Conservation (phyloP, 805 yeast species). For the Lipomyces orientalis region DNA sequence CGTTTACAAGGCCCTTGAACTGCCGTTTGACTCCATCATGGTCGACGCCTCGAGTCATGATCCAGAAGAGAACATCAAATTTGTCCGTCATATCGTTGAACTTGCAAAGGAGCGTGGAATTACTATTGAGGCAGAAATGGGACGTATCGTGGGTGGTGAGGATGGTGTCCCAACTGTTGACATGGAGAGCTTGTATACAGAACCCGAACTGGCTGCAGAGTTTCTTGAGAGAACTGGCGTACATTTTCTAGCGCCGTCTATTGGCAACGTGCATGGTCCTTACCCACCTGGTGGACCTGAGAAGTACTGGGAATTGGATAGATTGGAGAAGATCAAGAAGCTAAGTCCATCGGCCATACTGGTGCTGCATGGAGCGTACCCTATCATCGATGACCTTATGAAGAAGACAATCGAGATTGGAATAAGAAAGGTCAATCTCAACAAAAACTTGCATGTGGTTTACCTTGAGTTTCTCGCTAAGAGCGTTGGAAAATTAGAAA, state of each 20-base stretch:
- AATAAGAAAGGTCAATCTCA: conserved; percentile 47
- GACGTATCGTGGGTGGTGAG: conserved; percentile 50
- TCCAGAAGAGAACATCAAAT: conserved; percentile 45
- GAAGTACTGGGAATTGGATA: conserved; percentile 43
- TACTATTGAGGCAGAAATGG: conserved; percentile 51
- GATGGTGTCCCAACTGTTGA: conserved; percentile 47
- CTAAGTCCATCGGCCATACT: conserved; percentile 39
- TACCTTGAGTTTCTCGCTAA: conserved; percentile 41
- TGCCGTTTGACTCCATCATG: conserved; percentile 51
- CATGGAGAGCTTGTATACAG: conserved; percentile 46
- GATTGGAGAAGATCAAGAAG: conserved; percentile 36
- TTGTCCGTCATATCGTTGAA: conserved; percentile 44
- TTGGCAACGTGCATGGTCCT: conserved; percentile 50
- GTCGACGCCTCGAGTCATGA: conserved; percentile 50
- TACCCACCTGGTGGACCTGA: conserved; percentile 48
- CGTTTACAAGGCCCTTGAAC: conserved; percentile 45
- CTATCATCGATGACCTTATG: conserved; percentile 44
- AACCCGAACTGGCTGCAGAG: conserved; percentile 45
- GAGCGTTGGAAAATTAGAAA: conserved; percentile 40
- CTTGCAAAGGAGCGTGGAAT: conserved; percentile 44
- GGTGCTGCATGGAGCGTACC: conserved; percentile 49
- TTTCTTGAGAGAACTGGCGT: conserved; percentile 47
- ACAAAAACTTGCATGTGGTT: conserved; percentile 44
- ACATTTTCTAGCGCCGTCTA: conserved; percentile 49
- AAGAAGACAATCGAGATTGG: conserved; percentile 43